Evolutionary conservation across 2,329 filamentous ascomycete species (phyloP), one percentile per base, ranked within the genome.

Genomic region (Helotiales sp.): DNA sequence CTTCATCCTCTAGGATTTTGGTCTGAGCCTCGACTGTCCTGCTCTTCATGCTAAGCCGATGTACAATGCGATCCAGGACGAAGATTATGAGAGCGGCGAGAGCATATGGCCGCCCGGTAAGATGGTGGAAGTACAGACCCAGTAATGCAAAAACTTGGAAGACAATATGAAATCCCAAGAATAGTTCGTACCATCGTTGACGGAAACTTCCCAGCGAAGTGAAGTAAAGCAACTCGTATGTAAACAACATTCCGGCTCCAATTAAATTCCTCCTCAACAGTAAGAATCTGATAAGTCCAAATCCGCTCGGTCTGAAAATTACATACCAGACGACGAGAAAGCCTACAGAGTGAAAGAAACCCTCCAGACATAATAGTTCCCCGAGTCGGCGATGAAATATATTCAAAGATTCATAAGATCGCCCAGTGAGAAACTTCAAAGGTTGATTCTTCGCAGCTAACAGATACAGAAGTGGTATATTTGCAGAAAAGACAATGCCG

Each of bases 371-470:
- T 77, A 90, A 81, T 30, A 86, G 75, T 75, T 90, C 87, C 26
- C 88, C 88, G 1, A 90, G 80, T 4, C 88, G 82, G 40, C 88
- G 85, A 74, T 91, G 88, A 64, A 90, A 84, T 54, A 91, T 85
- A 74, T 91, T 90, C 49, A 91, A 79, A 5, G 85, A 83, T 76
- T 91, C 88, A 73, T 91, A 91, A 0, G 87, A 90, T 69, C 85
- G 84, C 3, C 88, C 87, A 0, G 88, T 90, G 20, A 91, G 78
- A 1, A 82, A 71, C 66, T 85, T 85, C 37, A 91, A 74, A 0
- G 88, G 89, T 69, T 90, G 88, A 67, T 88, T 91, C 76, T 91
- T 91, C 34, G 89, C 88, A 1, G 86, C 84, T 3, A 91, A 80
- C 4, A 91, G 79, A 75, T 91, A 91, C 2, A 91, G 80, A 45